A percentile compares a stretch with the other conserved stretches of the same genome.
phyloP scores from a whole-genome alignment of 345 rosid species.

The Heritiera littoralis region DNA sequence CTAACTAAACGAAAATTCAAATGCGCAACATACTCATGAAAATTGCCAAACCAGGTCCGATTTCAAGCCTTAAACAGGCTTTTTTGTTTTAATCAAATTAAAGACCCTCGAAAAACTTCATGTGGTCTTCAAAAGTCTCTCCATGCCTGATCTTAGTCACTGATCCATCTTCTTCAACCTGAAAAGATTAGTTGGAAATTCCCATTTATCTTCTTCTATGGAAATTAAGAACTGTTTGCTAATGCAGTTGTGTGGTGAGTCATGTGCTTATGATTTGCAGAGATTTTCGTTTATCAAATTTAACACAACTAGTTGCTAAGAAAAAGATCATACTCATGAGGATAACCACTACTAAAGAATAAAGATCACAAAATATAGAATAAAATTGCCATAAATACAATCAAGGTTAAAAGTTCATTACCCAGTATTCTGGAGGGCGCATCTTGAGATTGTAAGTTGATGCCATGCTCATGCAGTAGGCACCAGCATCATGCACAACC shows the following conservation, averaged over 20 bases:
- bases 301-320: neutral
- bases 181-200: conserved; percentile 17
- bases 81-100: conserved; percentile 28
- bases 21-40: neutral
- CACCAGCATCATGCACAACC: conserved; percentile 98
- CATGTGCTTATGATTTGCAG: neutral
- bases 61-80: conserved; percentile 11
- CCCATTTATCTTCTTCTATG: neutral
- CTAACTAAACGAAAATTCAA: conserved; percentile 7
- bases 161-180: conserved; percentile 91
- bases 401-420: conserved; percentile 28
- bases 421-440: conserved; percentile 99
- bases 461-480: conserved; percentile 99
- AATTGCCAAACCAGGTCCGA: conserved; percentile 8
- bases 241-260: neutral
- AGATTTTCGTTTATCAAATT: neutral
- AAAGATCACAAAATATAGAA: neutral
- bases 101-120: conserved; percentile 78
- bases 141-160: conserved; percentile 81
- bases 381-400: neutral
- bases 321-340: neutral
- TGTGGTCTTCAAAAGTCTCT: conserved; percentile 87
- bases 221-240: neutral
- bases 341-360: neutral
- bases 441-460: conserved; percentile 98